Evolutionary conservation across 495 filamentous ascomycete genomes (phyloP), one percentile per base, ranked within the genome.

Genomic region (Trichoderma virens): DNA sequence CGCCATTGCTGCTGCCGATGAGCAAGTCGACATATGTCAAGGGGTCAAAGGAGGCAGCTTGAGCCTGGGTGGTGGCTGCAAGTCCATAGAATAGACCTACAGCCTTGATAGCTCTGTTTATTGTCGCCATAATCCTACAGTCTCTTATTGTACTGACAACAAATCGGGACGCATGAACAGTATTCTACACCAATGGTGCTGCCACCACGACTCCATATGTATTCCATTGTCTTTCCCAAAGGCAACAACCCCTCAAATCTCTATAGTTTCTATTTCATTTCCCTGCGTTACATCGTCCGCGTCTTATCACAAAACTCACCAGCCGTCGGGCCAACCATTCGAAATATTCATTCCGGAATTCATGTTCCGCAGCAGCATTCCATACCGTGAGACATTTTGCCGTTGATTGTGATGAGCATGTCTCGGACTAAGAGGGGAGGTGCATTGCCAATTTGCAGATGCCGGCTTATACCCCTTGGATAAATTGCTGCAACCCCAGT

Each of bases 1-100:
- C 88, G 75, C 75, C 86, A 70, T 84, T 82, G 60, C 77, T 80
- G 25, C 79, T 81, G 28, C 85, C 85, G 63, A 88, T 86, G 32
- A 88, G 71, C 34, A 84, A 82, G 71, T 88, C 80, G 66, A 81
- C 73, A 61, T 76, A 80, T 1, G 65, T 64, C 20, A 81, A 68
- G 51, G 73, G 72, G 47, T 80, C 74, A 64, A 76, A 74, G 28
- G 62, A 62, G 35, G 70, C 73, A 20, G 34, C 14, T 45, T 23
- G 64, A 8, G 30, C 39, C 4, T 62, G 16, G 5, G 59, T 56
- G 25, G 20, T 56, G 51, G 51, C 27, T 3, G 11, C 51, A 1
- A 54, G 62, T 18, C 51, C 51, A 30, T 8, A 27, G 4, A 56
- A 14, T n/a, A 56, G 20, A n/a, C 51, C 30, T 30, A 30, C 9